phyloP scores from a whole-genome alignment of 169 alveolate genomes.

The Hammondia hammondi region DNA sequence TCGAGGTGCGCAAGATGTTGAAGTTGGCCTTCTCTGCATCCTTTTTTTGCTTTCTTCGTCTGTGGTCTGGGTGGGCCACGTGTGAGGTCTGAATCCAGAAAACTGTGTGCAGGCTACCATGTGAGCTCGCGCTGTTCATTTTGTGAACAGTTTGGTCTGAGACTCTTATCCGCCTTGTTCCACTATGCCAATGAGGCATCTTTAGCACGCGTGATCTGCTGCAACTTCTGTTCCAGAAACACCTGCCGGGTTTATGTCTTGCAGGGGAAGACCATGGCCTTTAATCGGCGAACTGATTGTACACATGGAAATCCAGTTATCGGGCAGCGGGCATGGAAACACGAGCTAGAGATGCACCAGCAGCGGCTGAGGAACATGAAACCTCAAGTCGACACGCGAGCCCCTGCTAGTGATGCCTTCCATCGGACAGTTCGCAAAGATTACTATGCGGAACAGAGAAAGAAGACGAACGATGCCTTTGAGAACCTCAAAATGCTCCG shows the following conservation, averaged over 20 bases:
- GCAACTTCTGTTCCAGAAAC: background rate
- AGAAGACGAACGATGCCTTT: slow-evolving; percentile 59
- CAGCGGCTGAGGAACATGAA: slow-evolving; percentile 52
- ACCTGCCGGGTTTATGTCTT: background rate
- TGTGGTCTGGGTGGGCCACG: background rate
- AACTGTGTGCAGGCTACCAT: no score
- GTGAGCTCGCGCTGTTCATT: no score
- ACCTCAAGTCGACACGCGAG: slow-evolving; percentile 52
- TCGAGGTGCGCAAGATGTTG: no score
- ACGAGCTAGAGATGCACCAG: slow-evolving; percentile 48
- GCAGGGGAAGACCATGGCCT: slow-evolving; percentile 11
- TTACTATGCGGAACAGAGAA: slow-evolving; percentile 45
- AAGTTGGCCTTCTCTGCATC: no score
- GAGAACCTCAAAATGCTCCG: slow-evolving; percentile 69
- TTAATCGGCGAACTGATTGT: slow-evolving; percentile 66
- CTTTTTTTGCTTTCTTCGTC: background rate
- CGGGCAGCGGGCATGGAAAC: slow-evolving; percentile 58
- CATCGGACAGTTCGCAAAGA: slow-evolving; percentile 59
- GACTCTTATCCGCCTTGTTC: no score
- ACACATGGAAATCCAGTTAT: slow-evolving; percentile 70
- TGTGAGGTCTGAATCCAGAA: background rate
- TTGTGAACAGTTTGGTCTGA: no score
- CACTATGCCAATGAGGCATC: background rate
- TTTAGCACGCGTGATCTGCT: background rate
- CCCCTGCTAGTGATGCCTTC: slow-evolving; percentile 51